Conservation (phyloP, 306 rosid species). For the Cucurbita moschata region DNA sequence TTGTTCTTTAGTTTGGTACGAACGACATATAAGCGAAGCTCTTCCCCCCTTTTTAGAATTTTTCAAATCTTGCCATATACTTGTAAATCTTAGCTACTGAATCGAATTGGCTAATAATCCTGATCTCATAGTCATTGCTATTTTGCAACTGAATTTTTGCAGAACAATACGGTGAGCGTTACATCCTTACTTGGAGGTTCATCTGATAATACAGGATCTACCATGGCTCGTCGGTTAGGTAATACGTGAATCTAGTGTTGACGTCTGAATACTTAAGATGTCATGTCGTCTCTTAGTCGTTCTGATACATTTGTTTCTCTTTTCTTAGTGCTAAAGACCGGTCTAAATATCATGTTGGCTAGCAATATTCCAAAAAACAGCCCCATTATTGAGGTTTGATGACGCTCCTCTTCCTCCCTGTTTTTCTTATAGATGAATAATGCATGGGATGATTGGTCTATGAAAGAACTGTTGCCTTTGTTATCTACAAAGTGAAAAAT, state of each 20-base stretch:
- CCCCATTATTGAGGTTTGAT: slow-evolving; percentile 62
- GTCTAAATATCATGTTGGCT: slow-evolving; percentile 65
- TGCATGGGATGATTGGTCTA: not conserved
- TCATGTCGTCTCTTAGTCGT: not conserved
- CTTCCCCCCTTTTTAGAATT: no score
- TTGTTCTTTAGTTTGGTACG: not conserved
- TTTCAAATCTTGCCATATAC: not conserved
- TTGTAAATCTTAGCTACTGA: not conserved
- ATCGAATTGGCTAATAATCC: not conserved
- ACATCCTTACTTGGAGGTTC: slow-evolving; percentile 75
- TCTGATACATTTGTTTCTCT: slow-evolving; percentile 3
- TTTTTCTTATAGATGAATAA: not conserved
- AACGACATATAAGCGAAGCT: no score
- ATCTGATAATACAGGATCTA: slow-evolving; percentile 77
- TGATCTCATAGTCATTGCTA: not conserved
- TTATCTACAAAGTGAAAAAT: not conserved
- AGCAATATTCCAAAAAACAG: slow-evolving; percentile 67
- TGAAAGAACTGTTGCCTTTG: not conserved
- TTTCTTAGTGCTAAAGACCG: slow-evolving; percentile 55
- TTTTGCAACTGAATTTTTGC: not conserved
- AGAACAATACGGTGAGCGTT: slow-evolving; percentile 47
- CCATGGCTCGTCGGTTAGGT: slow-evolving; percentile 80
- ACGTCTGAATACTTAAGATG: not conserved
- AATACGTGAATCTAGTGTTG: not conserved
- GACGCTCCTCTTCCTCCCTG: not conserved